These are phyloP conservation scores for Exophiala aquamarina DNA, from an alignment of 2,329 filamentous ascomycete species.

Conservation along the genomic window DNA sequence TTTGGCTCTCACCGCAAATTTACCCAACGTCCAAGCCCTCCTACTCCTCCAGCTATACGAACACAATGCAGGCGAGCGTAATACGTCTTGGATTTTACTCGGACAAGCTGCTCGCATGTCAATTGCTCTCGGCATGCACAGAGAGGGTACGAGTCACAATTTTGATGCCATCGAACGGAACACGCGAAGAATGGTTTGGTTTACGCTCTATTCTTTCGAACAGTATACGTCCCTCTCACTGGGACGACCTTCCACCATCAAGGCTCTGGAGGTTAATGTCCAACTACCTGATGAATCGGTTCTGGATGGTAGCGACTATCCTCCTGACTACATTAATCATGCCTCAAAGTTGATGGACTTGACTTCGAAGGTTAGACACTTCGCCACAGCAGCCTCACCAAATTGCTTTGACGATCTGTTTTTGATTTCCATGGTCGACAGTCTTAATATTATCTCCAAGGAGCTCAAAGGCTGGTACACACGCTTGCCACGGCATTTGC, in stretches of 20 bases:
- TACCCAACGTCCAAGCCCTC: not conserved
- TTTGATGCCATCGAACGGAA: not conserved
- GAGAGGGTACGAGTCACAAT: not conserved
- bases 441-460: not conserved
- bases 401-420: not conserved
- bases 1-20: not conserved
- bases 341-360: not conserved
- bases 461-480: not conserved
- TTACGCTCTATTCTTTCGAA: not conserved
- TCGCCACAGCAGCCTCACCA: not conserved
- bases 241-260: not conserved
- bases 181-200: not conserved
- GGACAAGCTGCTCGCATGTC: conserved; percentile 1
- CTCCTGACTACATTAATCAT: not conserved
- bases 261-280: not conserved
- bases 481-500: not conserved
- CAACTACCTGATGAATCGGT: not conserved
- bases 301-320: not conserved
- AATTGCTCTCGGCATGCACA: not conserved
- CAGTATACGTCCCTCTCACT: not conserved
- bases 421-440: not conserved
- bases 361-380: not conserved
- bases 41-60: not conserved
- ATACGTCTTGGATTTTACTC: not conserved
- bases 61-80: not conserved